Percentiles rank a stretch among this genome's conserved stretches.
These are phyloP conservation scores for Pseudocercospora cruenta DNA, from an alignment of 2,329 filamentous ascomycete genomes.

Conservation along the genomic window DNA sequence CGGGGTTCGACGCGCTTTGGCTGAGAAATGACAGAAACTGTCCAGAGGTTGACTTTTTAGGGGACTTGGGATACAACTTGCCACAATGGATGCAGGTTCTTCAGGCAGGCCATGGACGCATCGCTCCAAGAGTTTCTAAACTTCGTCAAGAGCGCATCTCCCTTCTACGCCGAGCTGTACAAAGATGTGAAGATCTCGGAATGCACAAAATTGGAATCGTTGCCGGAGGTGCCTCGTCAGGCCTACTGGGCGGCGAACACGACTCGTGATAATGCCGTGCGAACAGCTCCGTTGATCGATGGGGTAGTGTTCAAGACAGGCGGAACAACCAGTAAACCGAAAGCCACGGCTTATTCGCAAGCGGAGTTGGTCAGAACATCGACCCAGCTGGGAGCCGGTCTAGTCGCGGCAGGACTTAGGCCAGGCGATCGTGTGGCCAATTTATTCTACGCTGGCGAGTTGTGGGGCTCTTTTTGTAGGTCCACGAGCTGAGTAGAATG, in stretches of 20 bases:
- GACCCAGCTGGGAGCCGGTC: background rate
- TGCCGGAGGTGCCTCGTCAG: background rate
- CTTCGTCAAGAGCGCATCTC: constrained; percentile 1
- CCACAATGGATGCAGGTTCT: too few relatives aligned
- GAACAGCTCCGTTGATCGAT: constrained; percentile 6
- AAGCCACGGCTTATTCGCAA: constrained; percentile 10
- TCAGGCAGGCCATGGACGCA: background rate
- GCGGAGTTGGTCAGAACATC: constrained; percentile 5
- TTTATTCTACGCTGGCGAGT: constrained; percentile 7
- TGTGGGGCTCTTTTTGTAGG: constrained; percentile 4
- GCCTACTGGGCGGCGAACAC: constrained; percentile 6
- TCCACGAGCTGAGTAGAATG: background rate
- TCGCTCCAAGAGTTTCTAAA: background rate
- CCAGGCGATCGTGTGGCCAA: constrained; percentile 7
- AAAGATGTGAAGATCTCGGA: background rate
- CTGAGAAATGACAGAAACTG: too few relatives aligned
- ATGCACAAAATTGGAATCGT: background rate
- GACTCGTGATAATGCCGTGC: background rate
- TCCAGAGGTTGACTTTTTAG: too few relatives aligned
- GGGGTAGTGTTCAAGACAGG: constrained; percentile 6
- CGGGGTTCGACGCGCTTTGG: too few relatives aligned
- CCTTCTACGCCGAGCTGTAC: constrained; percentile 10
- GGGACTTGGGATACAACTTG: too few relatives aligned
- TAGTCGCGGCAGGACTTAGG: constrained; percentile 1
- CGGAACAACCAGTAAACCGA: constrained; percentile 7